These are phyloP conservation scores for Handroanthus guayacan DNA, from an alignment of 257 asterid genomes.

Conservation along the genomic window DNA sequence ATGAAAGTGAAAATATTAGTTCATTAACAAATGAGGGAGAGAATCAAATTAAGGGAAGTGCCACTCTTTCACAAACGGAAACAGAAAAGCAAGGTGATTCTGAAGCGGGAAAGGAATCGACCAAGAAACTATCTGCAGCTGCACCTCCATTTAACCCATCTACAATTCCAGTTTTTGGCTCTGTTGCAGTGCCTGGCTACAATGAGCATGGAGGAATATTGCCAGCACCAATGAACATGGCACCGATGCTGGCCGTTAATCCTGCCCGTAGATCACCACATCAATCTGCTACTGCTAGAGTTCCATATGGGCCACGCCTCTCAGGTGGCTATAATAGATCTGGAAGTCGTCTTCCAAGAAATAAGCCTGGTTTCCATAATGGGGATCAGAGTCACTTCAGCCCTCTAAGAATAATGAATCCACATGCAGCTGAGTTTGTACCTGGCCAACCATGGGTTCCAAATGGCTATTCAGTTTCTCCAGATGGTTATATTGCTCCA, in stretches of 20 bases:
- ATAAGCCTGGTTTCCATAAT: slow-evolving; percentile 59
- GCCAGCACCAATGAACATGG: slow-evolving; percentile 69
- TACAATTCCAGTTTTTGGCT: slow-evolving; percentile 57
- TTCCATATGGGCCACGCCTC: slow-evolving; percentile 86
- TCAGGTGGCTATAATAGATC: slow-evolving; percentile 76
- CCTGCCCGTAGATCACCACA: slow-evolving; percentile 81
- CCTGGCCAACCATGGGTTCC: slow-evolving; percentile 83
- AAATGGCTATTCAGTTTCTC: slow-evolving; percentile 61
- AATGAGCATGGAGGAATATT: slow-evolving; percentile 79
- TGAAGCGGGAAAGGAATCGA: slow-evolving; percentile 63
- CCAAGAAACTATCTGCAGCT: slow-evolving; percentile 82
- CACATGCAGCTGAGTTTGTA: slow-evolving; percentile 80
- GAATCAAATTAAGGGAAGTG: slow-evolving; percentile 43
- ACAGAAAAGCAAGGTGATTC: slow-evolving; percentile 59
- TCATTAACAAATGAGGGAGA: slow-evolving; percentile 45
- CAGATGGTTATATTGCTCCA: slow-evolving; percentile 66
- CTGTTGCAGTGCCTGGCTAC: slow-evolving; percentile 60
- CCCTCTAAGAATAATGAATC: slow-evolving; percentile 71
- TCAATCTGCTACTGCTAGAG: slow-evolving; percentile 78
- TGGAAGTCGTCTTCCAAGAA: slow-evolving; percentile 65
- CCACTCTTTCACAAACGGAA: slow-evolving; percentile 42
- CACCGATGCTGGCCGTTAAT: slow-evolving; percentile 61
- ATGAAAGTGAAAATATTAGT: slow-evolving; percentile 34
- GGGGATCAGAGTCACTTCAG: slow-evolving; percentile 58
- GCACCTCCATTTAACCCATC: slow-evolving; percentile 88